Percentiles rank a stretch among this genome's conserved stretches.
Evolutionary conservation across 1,139 yeast species (phyloP).

Genomic region (Saccharomyces pastorianus): DNA sequence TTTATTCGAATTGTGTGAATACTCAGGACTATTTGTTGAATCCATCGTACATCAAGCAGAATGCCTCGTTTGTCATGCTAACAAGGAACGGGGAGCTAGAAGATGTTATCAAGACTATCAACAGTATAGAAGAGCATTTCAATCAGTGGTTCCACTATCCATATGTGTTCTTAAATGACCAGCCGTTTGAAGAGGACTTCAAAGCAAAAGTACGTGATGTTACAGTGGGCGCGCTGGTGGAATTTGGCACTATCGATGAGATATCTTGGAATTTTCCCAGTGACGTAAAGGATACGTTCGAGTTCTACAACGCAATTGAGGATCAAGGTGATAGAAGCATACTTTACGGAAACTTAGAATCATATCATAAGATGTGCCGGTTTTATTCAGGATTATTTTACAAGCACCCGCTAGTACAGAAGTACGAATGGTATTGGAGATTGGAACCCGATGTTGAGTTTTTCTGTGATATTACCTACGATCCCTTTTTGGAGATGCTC

Average conservation of each 20-base stretch:
- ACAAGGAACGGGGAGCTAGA: conserved; percentile 69
- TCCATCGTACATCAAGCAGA: conserved; percentile 39
- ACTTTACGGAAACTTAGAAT: conserved; percentile 69
- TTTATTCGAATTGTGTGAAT: conserved; percentile 47
- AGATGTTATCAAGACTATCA: conserved; percentile 62
- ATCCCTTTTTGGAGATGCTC: conserved; percentile 80
- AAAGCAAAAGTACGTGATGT: conserved; percentile 40
- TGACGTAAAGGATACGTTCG: conserved; percentile 14
- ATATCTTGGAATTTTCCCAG: conserved; percentile 33
- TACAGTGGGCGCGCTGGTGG: conserved; percentile 43
- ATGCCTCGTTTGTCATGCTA: conserved; percentile 77
- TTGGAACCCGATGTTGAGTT: conserved; percentile 88
- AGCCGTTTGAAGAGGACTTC: conserved; percentile 59
- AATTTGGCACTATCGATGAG: conserved; percentile 23
- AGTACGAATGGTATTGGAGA: conserved; percentile 87
- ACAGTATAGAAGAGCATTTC: conserved; percentile 72
- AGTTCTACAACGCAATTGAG: conserved; percentile 44
- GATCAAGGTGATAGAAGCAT: conserved; percentile 74
- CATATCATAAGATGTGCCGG: conserved; percentile 66
- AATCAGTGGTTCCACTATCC: conserved; percentile 89
- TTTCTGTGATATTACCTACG: conserved; percentile 83
- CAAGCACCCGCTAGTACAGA: conserved; percentile 57
- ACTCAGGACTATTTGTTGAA: conserved; percentile 27
- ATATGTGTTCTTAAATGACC: conserved; percentile 79
- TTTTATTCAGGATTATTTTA: conserved; percentile 74